Base-by-base conservation (phyloP, 2,329 filamentous ascomycete species). In the Dactylellina leptospora region DNA sequence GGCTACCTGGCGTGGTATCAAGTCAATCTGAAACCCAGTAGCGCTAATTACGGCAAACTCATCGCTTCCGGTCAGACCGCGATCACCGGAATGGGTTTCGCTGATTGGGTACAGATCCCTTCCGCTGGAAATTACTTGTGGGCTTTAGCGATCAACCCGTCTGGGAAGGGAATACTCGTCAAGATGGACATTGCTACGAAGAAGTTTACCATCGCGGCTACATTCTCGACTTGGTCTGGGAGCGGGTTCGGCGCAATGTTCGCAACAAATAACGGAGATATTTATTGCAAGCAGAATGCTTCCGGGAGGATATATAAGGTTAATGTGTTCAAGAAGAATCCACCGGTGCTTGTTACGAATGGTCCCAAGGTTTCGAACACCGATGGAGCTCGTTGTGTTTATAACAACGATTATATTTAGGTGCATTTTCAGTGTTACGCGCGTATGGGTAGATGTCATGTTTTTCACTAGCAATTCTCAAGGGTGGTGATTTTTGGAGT, bases 311-410 rank as follows among this genome's bases (percentile, higher is more conserved):
- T 60, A 18, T 60, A 23, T n/a, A 48, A 50, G 28, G 28, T 27
- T 18, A 60, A 60, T 22, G 42, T 60, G 3, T 60, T 60, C 18
- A 23, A 25, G 1, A 48, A 20, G n/a, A 5, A 4, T 25, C 45
- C 27, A 16, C 55, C 55, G 3, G 16, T 30, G 11, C 18, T 59
- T 42, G 40, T 59, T 4, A 47, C 42, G 3, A 16, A n/a, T 18
- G 55, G 55, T 18, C 55, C 40, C 5, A 25, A 27, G 4, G 56
- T 60, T 20, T 48, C 42, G 1, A 50, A 60, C 11, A 59, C 40
- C 10, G 40, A 59, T n/a, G 55, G 40, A 20, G 40, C 40, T n/a
- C 38, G 55, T 3, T 59, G 55, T 16, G 55, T 59, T 25, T 59
- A 59, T 25, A 42, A 56, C 13, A 42, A 56, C 23, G n/a, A 42